These are phyloP conservation scores for Rhizophlyctis rosea DNA, from an alignment of 192 early-diverging fungal species.

Conservation along the genomic window DNA sequence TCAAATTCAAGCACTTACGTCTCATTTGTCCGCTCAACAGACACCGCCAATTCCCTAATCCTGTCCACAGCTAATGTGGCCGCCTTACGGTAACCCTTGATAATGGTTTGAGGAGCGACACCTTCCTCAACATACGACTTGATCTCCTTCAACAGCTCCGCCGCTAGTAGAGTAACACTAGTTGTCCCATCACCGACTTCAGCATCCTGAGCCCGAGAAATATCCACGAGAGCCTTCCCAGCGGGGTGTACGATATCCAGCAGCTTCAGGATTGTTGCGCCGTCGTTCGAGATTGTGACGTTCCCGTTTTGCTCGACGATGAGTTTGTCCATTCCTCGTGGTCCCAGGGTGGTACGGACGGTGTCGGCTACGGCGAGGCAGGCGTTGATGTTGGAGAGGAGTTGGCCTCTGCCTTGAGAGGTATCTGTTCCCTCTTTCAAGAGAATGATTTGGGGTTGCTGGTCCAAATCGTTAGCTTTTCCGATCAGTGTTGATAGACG, in stretches of 20 bases:
- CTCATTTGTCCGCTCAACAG: constrained; percentile 76
- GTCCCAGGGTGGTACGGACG: constrained; percentile 93
- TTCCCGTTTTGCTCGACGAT: constrained; percentile 88
- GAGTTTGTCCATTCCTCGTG: constrained; percentile 99
- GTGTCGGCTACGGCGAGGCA: constrained; percentile 92
- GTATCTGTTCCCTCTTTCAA: constrained; percentile 98
- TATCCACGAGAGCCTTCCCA: constrained; percentile 96
- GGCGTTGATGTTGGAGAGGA: constrained; percentile 97
- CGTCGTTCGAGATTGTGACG: constrained; percentile 98
- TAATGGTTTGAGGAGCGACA: constrained; percentile 84
- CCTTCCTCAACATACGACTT: constrained; percentile 92
- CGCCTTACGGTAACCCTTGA: constrained; percentile 93
- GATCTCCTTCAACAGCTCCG: constrained; percentile 94
- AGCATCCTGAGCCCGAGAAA: constrained; percentile 96
- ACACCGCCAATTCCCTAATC: constrained; percentile 88
- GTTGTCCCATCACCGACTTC: constrained; percentile 99
- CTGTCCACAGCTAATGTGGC: constrained; percentile 87
- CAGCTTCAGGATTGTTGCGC: constrained; percentile 96
- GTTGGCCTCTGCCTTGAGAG: constrained; percentile 95
- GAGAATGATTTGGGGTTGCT: constrained; percentile 99
- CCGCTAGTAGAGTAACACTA: constrained; percentile 93
- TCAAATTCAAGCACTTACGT: constrained; percentile 35
- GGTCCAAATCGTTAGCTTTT: background rate
- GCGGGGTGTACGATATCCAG: constrained; percentile 98
- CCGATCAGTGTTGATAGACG: background rate